Conservation (phyloP, 345 rosid species). For the Brassica rapa region DNA sequence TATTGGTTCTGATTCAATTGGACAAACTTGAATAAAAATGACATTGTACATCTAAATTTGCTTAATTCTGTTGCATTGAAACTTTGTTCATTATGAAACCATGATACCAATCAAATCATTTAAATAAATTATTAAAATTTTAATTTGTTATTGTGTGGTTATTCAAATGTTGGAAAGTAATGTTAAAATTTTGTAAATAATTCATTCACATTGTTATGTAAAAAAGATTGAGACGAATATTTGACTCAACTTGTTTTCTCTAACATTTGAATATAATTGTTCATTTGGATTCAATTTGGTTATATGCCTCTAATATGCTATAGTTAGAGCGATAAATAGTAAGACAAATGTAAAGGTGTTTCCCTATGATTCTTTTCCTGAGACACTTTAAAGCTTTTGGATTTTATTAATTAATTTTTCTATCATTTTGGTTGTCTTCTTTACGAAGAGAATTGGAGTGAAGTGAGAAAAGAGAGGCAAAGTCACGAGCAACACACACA, state of each 20-base stretch:
- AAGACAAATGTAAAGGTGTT: not conserved
- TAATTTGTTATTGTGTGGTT: not conserved
- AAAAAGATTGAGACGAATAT: not conserved
- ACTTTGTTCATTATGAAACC: not conserved
- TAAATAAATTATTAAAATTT: not conserved
- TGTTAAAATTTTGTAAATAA: not conserved
- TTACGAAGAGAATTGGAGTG: conserved; percentile 19
- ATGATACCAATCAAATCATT: not conserved
- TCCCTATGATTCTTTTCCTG: conserved; percentile 5
- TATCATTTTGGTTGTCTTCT: conserved; percentile 21
- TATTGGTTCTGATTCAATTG: not conserved
- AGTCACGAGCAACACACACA: conserved; percentile 40
- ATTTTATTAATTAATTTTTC: not conserved
- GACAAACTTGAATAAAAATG: not conserved
- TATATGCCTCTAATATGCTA: not conserved
- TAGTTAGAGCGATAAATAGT: not conserved
- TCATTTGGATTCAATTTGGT: not conserved
- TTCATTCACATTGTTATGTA: not conserved
- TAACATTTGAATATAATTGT: not conserved
- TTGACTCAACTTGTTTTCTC: not conserved
- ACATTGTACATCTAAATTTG: not conserved
- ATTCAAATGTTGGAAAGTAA: not conserved
- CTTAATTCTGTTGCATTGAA: not conserved
- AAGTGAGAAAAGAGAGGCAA: conserved; percentile 38
- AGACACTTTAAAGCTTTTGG: conserved; percentile 28